Evolutionary conservation across 2,329 filamentous ascomycete species (phyloP).

Genomic region (Biscogniauxia sp.): DNA sequence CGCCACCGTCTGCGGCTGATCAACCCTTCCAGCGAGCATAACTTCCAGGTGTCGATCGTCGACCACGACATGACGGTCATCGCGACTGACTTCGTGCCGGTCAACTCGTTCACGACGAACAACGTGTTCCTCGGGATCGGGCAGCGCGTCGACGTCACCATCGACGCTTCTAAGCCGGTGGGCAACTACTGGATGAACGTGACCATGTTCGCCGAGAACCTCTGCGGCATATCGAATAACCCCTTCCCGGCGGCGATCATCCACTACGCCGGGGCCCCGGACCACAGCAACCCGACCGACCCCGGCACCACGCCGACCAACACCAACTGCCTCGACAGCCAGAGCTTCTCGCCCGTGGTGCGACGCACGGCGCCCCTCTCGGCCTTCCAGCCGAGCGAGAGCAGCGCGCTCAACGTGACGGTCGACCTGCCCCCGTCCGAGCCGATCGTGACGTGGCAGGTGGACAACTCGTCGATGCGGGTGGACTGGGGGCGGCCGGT

Average conservation of each 20-base stretch:
- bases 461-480: constrained; percentile 24
- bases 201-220: constrained; percentile 14
- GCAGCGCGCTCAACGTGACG: constrained; percentile 18
- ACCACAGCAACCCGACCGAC: constrained; percentile 14
- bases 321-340: constrained; percentile 15
- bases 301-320: constrained; percentile 13
- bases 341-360: constrained; percentile 20
- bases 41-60: constrained; percentile 50
- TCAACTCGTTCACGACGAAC: constrained; percentile 47
- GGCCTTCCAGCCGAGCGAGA: constrained; percentile 7
- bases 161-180: constrained; percentile 37
- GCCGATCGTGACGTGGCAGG: constrained; percentile 17
- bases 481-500: constrained; percentile 34
- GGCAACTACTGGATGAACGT: constrained; percentile 33
- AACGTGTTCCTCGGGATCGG: constrained; percentile 50
- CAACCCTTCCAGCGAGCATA: constrained; percentile 49
- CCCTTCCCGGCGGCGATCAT: constrained; percentile 22
- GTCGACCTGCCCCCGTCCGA: background rate
- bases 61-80: constrained; percentile 53
- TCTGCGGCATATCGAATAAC: constrained; percentile 18
- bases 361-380: constrained; percentile 14
- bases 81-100: constrained; percentile 51
- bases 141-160: constrained; percentile 45
- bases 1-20: constrained; percentile 48
- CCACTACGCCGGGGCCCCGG: constrained; percentile 14